Base-by-base conservation (phyloP, 83 land plant genomes). In the Picea engelmannii region DNA sequence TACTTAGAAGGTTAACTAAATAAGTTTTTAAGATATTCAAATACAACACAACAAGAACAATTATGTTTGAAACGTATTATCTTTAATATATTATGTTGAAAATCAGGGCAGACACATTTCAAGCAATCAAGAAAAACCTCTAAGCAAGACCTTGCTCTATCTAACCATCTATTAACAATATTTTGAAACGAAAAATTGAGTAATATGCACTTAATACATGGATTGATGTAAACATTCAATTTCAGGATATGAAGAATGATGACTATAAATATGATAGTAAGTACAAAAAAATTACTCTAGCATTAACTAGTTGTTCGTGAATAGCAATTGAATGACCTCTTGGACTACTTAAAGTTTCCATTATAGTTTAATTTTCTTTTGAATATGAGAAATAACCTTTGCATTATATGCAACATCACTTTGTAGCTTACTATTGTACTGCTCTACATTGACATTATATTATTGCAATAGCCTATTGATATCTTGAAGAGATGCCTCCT, bases 331-430 rank as follows among this genome's bases (percentile, higher is more conserved):
- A 25, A 23, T 89, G 89, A 59, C 85, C 87, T 80, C 92, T 84
- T 25, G 87, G 58, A 12, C 80, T 85, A 70, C 90, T 86, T 31
- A 93, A 86, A 15, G 80, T 85, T 64, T 91, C 92, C 84, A 91
- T 87, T n/a, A 93, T 79, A 0, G 92, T 79, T 27, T 49, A 59
- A 58, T 93, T 93, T 79, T 93, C 95, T 62, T 80, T 86, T 89
- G 88, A 27, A 91, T 63, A 31, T 77, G 81, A 42, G 85, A 75
- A 13, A 85, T 81, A 6, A 35, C 24, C 62, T 24, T 20, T 77
- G 63, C 79, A 24, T 58, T 21, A 25, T 38, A 52, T 6, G 61
- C n/a, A 61, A 76, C 83, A 80, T 83, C 85, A 80, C 73, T 80
- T 67, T 80, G 85, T 21, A 83, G 69, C 31, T 83, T 83, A 31